Base-by-base conservation (phyloP, 129 eudicot genomes). In the Centella asiatica region DNA sequence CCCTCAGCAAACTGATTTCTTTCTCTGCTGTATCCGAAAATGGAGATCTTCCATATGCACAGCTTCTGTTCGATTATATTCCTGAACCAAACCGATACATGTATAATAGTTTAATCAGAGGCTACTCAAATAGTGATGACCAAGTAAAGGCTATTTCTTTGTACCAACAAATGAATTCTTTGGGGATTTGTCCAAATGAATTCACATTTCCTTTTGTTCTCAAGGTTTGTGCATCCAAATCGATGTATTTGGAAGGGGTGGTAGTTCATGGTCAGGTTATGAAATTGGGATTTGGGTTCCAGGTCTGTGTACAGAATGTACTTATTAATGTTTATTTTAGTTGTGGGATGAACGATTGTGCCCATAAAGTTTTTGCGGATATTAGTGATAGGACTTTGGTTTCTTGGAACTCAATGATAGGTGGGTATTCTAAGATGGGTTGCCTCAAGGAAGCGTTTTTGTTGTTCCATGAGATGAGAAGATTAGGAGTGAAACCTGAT, bases 41-140 rank as follows among this genome's bases (percentile, higher is more conserved):
- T 1, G 80, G 72, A 2, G 68, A 76, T 39, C 60, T 76, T 20
- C 59, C 24, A 0, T 76, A 76, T 18, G 80, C 80, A 33, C 64
- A 50, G 42, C 28, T 64, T 33, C 14, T 76, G 76, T 70, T 76
- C 57, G 80, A 76, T 33, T 42, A 44, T 48, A 15, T 70, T 17
- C 76, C 72, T 26, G 58, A 37, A 22, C 76, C 60, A 34, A 76
- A 76, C 15, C 65, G 76, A 22, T 66, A 64, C 60, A 70, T 76
- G 76, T 76, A 48, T 69, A 76, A 76, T 60, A 76, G 64, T 65
- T 76, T 76, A 24, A 76, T 76, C 18, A 70, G 80, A 69, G 80
- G 76, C 22, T 69, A 22, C 27, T 70, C 76, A 1, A 58, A 34
- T 65, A 28, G 52, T 23, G 31, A 45, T 25, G 25, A 60, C 15